Percentiles rank a stretch among this genome's conserved stretches.
Conservation (phyloP, 805 yeast genomes). For the Cyberlindnera suaveolens region DNA sequence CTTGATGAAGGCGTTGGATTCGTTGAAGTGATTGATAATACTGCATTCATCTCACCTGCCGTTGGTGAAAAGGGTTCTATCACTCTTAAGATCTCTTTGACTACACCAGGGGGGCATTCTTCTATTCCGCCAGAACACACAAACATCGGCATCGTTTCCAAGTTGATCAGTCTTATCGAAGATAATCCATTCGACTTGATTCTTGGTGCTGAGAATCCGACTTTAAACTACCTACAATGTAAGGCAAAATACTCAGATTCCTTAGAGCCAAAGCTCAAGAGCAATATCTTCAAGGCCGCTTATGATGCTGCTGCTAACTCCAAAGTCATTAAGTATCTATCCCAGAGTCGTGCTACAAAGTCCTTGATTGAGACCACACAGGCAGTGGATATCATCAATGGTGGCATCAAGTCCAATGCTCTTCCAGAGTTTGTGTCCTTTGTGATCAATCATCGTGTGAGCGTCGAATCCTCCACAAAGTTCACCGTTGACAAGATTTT, state of each 20-base stretch:
- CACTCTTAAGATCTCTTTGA: conserved; percentile 42
- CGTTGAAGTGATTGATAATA: conserved; percentile 16
- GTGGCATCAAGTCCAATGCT: conserved; percentile 64
- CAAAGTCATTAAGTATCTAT: conserved; percentile 30
- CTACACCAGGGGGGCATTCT: conserved; percentile 70
- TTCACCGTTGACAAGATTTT: conserved; percentile 27
- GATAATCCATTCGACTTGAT: conserved; percentile 42
- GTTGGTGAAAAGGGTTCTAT: conserved; percentile 60
- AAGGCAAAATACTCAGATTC: conserved; percentile 41
- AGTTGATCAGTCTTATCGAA: conserved; percentile 49
- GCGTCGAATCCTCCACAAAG: conserved; percentile 36
- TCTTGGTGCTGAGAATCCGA: conserved; percentile 48
- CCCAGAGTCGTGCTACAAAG: conserved; percentile 36
- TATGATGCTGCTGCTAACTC: conserved; percentile 30
- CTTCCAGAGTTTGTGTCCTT: conserved; percentile 52
- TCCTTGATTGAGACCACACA: conserved; percentile 25
- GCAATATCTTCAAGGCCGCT: conserved; percentile 31
- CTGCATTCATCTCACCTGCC: conserved; percentile 47
- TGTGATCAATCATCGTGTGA: conserved; percentile 50
- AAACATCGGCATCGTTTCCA: conserved; percentile 62
- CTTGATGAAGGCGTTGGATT: conserved; percentile 53
- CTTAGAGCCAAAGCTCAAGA: conserved; percentile 13
- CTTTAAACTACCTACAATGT: conserved; percentile 50
- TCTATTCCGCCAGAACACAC: conserved; percentile 71
- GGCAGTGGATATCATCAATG: conserved; percentile 54